phyloP scores from a whole-genome alignment of 345 rosid species.

The Trapa bicornis region DNA sequence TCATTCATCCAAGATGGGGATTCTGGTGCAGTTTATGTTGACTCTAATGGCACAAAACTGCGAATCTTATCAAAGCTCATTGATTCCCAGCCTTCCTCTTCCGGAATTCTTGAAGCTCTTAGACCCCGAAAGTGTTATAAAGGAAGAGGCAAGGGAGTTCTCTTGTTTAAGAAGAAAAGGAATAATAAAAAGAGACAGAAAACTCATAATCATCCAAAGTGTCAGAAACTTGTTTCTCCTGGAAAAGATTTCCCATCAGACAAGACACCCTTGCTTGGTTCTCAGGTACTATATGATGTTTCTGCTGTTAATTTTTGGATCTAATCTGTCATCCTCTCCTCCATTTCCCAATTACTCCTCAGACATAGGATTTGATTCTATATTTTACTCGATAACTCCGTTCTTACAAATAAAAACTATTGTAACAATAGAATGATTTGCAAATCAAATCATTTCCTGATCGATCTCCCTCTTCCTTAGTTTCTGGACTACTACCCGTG shows the following conservation, averaged over 20 bases:
- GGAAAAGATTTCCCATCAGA: slow-evolving; percentile 29
- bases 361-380: neutral
- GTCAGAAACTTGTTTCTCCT: slow-evolving; percentile 42
- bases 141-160: slow-evolving; percentile 27
- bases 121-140: slow-evolving; percentile 27
- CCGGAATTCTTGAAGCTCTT: slow-evolving; percentile 22
- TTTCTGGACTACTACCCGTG: neutral
- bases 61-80: slow-evolving; percentile 62
- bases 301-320: slow-evolving; percentile 11
- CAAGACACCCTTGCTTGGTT: slow-evolving; percentile 16
- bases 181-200: slow-evolving; percentile 34
- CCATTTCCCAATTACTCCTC: neutral
- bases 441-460: neutral
- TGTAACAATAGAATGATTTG: neutral
- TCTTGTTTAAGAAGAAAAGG: slow-evolving; percentile 40
- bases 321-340: neutral
- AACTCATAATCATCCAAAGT: slow-evolving; percentile 36
- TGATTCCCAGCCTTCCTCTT: slow-evolving; percentile 16
- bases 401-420: too few relatives aligned
- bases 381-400: neutral
- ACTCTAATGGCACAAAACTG: slow-evolving; percentile 72
- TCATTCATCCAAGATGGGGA: slow-evolving; percentile 34
- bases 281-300: slow-evolving; percentile 33
- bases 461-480: neutral
- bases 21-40: slow-evolving; percentile 80